These are phyloP conservation scores for Marsdenia floribunda DNA, from an alignment of 257 asterid species.

Conservation along the genomic window DNA sequence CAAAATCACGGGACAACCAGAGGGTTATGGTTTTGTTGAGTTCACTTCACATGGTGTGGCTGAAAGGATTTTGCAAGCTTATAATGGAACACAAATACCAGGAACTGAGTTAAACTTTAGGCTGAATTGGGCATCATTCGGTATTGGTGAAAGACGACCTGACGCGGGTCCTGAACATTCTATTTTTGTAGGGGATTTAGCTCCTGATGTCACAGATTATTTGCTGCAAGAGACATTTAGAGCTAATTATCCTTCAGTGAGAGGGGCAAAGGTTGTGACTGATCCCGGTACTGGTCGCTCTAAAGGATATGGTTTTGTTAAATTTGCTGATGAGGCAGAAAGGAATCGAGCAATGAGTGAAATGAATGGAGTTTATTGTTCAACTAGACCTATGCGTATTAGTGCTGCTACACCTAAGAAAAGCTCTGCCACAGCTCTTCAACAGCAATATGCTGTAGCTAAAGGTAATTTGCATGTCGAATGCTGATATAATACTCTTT, in stretches of 20 bases:
- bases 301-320: slow-evolving; percentile 97
- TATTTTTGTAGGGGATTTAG: slow-evolving; percentile 95
- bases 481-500: background rate
- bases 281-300: slow-evolving; percentile 99
- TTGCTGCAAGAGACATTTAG: slow-evolving; percentile 92
- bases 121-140: slow-evolving; percentile 98
- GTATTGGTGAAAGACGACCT: slow-evolving; percentile 74
- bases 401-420: slow-evolving; percentile 99
- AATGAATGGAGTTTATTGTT: slow-evolving; percentile 95
- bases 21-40: slow-evolving; percentile 96
- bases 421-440: slow-evolving; percentile 47
- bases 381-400: slow-evolving; percentile 96
- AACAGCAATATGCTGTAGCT: slow-evolving; percentile 63
- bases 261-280: slow-evolving; percentile 97
- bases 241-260: slow-evolving; percentile 75
- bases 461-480: slow-evolving; percentile 41
- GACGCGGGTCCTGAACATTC: slow-evolving; percentile 94
- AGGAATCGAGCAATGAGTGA: slow-evolving; percentile 95
- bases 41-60: slow-evolving; percentile 76
- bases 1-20: slow-evolving; percentile 88
- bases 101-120: slow-evolving; percentile 93
- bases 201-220: slow-evolving; percentile 96
- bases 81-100: slow-evolving; percentile 89
- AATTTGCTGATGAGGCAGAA: slow-evolving; percentile 88
- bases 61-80: slow-evolving; percentile 75